Conservation (phyloP, 2,329 filamentous ascomycete species). For the Curvularia hawaiiensis region DNA sequence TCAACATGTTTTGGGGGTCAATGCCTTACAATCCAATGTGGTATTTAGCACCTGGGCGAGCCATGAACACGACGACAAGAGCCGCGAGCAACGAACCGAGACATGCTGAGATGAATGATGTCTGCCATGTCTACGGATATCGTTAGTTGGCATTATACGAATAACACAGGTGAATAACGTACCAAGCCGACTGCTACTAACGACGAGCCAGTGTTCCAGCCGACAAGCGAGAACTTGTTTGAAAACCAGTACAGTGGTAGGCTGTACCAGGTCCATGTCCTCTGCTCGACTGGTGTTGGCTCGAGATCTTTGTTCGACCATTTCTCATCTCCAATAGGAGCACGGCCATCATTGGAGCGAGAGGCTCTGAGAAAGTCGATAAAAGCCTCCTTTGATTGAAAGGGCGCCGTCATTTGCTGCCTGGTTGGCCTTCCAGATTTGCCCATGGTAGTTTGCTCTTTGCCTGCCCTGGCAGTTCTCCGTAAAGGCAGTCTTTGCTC, state of each 20-base stretch:
- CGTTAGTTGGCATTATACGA: not conserved
- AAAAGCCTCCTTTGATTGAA: slow-evolving; percentile 28
- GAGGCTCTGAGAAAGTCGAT: slow-evolving; percentile 23
- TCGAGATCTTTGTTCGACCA: slow-evolving; percentile 37
- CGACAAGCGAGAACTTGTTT: slow-evolving; percentile 26
- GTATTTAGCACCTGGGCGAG: slow-evolving; percentile 31
- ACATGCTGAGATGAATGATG: slow-evolving; percentile 30
- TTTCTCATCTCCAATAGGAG: slow-evolving; percentile 22
- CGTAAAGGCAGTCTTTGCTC: not conserved
- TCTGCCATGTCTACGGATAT: slow-evolving; percentile 26
- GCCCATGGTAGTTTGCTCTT: slow-evolving; percentile 7
- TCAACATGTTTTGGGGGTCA: not conserved
- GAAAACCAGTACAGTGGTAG: slow-evolving; percentile 32
- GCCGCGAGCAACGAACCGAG: slow-evolving; percentile 31
- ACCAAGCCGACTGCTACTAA: slow-evolving; percentile 26
- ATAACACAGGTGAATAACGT: not conserved
- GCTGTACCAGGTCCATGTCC: slow-evolving; percentile 38
- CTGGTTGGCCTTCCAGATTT: slow-evolving; percentile 12
- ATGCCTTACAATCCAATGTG: slow-evolving; percentile 25
- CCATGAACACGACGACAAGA: slow-evolving; percentile 30
- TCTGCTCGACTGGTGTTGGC: slow-evolving; percentile 27
- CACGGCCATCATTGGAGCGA: slow-evolving; percentile 19
- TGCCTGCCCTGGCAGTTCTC: not conserved
- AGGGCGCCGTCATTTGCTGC: slow-evolving; percentile 14
- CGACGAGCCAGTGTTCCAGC: slow-evolving; percentile 28